Evolutionary conservation across 148 eudicot genomes (phyloP).

Genomic region (Hydrangea macrophylla): DNA sequence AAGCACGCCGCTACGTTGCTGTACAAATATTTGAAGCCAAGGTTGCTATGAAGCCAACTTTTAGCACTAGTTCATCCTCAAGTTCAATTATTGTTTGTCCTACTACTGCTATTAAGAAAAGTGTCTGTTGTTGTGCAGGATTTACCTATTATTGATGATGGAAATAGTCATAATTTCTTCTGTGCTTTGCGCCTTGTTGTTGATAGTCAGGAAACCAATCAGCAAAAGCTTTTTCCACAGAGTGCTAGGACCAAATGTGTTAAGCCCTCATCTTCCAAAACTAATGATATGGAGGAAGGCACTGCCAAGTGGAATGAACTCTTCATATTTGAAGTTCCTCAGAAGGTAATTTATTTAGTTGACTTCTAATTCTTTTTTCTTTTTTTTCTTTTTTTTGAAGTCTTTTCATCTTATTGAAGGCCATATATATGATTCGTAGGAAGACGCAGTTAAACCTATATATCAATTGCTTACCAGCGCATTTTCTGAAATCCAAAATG

Average conservation of each 20-base stretch:
- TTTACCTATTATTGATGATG: constrained; percentile 84
- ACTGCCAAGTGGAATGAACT: constrained; percentile 88
- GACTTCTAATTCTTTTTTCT: constrained; percentile 3
- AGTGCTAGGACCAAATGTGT: constrained; percentile 98
- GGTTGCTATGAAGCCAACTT: constrained; percentile 37
- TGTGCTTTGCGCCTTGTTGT: constrained; percentile 95
- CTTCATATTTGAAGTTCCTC: constrained; percentile 90
- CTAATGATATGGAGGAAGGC: constrained; percentile 53
- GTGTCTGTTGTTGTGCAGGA: constrained; percentile 47
- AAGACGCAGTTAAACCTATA: too few relatives aligned
- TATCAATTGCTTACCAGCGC: too few relatives aligned
- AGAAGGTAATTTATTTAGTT: constrained; percentile 52
- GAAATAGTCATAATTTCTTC: constrained; percentile 87
- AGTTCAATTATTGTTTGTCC: neutral
- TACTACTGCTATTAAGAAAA: neutral
- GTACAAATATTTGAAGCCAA: constrained; percentile 85
- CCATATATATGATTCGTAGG: neutral
- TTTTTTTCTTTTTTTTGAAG: neutral
- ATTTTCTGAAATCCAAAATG: too few relatives aligned
- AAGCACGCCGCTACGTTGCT: constrained; percentile 82
- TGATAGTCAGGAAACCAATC: constrained; percentile 78
- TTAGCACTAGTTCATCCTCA: neutral
- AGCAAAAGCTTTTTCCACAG: constrained; percentile 93
- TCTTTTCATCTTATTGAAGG: neutral
- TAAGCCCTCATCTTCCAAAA: constrained; percentile 45